A percentile compares a stretch with the other conserved stretches of the same genome.
Evolutionary conservation across 2,329 filamentous ascomycete species (phyloP).

Genomic region (Tolypocladium pustulatum): DNA sequence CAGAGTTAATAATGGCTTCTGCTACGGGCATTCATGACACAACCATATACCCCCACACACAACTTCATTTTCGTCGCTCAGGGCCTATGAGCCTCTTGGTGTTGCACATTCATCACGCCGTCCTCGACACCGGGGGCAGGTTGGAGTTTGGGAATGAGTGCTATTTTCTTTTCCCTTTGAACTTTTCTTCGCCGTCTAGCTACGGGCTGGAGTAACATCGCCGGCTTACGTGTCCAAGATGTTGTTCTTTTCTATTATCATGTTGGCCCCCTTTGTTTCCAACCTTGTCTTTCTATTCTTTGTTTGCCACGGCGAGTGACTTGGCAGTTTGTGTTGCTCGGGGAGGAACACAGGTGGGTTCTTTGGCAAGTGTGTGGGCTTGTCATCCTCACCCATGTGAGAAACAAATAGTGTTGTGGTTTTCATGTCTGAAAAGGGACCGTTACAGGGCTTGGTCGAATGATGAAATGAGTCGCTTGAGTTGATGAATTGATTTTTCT

Average conservation of each 20-base stretch:
- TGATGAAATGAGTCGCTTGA: constrained; percentile 17
- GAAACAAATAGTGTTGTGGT: constrained; percentile 1
- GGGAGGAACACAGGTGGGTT: too few relatives aligned
- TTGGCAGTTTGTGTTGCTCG: background rate
- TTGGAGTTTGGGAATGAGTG: constrained; percentile 1
- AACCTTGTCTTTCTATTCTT: constrained; percentile 5
- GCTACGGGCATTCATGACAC: constrained; percentile 18
- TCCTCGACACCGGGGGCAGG: background rate
- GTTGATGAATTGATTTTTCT: constrained; percentile 2
- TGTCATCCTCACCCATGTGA: background rate
- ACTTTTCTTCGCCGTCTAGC: background rate
- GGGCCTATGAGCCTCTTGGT: constrained; percentile 4
- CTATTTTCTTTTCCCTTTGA: background rate
- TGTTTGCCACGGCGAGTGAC: background rate
- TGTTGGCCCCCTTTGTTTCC: background rate
- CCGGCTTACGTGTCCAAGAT: background rate
- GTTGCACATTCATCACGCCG: constrained; percentile 2
- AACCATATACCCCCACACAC: constrained; percentile 15
- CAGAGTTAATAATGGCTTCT: constrained; percentile 13
- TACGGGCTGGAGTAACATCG: background rate
- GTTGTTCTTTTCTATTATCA: background rate
- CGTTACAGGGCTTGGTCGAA: constrained; percentile 10
- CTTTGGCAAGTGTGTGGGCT: background rate
- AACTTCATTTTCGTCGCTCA: constrained; percentile 12
- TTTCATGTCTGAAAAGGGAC: constrained; percentile 6